Evolutionary conservation across 73 alveolate species (phyloP).

Genomic region (Tetrahymena borealis): DNA sequence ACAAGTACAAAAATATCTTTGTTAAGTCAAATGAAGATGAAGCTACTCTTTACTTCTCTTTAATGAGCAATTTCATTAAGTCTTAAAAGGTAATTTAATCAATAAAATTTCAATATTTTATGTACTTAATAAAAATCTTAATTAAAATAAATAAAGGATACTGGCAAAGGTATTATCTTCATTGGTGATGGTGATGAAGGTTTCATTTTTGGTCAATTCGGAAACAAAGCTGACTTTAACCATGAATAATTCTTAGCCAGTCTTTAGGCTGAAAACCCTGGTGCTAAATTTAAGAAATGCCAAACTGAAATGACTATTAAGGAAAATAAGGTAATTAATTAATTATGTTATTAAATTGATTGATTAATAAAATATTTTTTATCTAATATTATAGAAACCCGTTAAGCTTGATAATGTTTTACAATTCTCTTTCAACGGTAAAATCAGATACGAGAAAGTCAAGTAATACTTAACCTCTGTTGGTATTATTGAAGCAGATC

Average conservation of each 20-base stretch:
- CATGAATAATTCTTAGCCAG: neutral
- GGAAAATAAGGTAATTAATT: neutral
- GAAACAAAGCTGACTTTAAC: neutral
- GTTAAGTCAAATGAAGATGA: slow-evolving; percentile 58
- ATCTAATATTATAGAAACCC: neutral
- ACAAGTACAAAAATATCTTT: neutral
- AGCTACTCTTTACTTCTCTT: slow-evolving; percentile 67
- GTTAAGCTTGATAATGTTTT: neutral
- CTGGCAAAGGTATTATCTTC: neutral
- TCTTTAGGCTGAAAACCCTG: neutral
- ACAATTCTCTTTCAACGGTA: neutral
- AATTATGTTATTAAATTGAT: neutral
- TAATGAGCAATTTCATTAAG: slow-evolving; percentile 9
- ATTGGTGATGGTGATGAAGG: neutral
- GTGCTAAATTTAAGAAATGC: neutral
- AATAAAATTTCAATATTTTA: neutral
- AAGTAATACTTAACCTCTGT: neutral
- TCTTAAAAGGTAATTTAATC: neutral
- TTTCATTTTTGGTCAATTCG: neutral
- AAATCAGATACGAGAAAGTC: neutral
- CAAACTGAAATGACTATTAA: neutral
- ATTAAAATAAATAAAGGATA: neutral
- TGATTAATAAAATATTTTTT: neutral
- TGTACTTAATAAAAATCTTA: neutral
- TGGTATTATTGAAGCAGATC: neutral